Conservation (phyloP, 1,139 yeast species). For the Pichiaceae sp. region DNA sequence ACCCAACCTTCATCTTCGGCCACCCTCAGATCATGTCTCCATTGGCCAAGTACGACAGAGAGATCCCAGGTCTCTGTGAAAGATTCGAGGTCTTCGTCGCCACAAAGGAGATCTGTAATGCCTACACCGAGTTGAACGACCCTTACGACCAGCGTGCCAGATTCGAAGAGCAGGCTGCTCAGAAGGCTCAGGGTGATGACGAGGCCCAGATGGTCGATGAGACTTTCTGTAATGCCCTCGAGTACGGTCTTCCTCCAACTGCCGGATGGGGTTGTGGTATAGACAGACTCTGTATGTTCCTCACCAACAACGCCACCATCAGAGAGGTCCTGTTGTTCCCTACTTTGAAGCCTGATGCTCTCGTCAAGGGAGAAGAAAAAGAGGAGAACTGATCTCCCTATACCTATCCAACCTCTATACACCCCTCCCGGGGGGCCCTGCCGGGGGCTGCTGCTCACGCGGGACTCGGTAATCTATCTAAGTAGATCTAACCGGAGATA, state of each 20-base stretch:
- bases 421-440: too few species aligned
- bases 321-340: conserved; percentile 98
- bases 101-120: conserved; percentile 96
- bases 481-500: too few species aligned
- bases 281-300: conserved; percentile 96
- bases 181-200: conserved; percentile 98
- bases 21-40: conserved; percentile 99
- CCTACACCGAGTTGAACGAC: conserved; percentile 97
- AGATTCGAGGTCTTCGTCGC: conserved; percentile 98
- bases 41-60: conserved; percentile 91
- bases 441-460: too few species aligned
- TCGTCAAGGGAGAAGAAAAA: conserved; percentile 24
- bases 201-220: conserved; percentile 97
- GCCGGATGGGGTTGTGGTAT: conserved; percentile 99
- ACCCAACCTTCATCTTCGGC: conserved; percentile 96
- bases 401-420: too few species aligned
- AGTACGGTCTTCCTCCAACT: conserved; percentile 98
- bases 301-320: conserved; percentile 92
- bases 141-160: conserved; percentile 96
- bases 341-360: conserved; percentile 87
- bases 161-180: conserved; percentile 98
- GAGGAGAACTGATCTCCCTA: conserved; percentile 4
- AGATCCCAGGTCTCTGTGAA: conserved; percentile 90
- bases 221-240: conserved; percentile 94
- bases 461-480: too few species aligned